These are phyloP conservation scores for Penicillium lagena DNA, from an alignment of 495 filamentous ascomycete species.

Conservation along the genomic window DNA sequence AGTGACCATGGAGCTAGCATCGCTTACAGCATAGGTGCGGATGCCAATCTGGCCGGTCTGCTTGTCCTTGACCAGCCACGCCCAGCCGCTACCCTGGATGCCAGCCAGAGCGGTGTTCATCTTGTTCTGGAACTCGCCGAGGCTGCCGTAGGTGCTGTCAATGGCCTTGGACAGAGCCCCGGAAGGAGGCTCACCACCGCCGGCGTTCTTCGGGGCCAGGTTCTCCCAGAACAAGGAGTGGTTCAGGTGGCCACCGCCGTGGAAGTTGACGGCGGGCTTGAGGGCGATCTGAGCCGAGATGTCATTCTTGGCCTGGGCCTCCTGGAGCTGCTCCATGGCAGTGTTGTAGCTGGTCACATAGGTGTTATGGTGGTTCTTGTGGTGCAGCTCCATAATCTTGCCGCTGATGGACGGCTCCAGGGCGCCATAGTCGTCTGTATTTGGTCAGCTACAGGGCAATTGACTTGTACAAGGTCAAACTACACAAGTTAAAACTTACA, in stretches of 20 bases:
- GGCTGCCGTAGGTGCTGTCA: conserved; percentile 65
- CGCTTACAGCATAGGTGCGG: conserved; percentile 63
- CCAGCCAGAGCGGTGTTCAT: conserved; percentile 75
- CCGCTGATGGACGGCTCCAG: conserved; percentile 93
- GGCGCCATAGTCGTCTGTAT: conserved; percentile 74
- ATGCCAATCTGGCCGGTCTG: conserved; percentile 67
- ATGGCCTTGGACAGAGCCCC: conserved; percentile 64
- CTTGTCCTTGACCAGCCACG: conserved; percentile 85
- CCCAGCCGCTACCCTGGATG: conserved; percentile 94
- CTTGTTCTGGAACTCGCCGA: conserved; percentile 67
- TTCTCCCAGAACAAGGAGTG: conserved; percentile 94
- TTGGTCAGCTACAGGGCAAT: no score
- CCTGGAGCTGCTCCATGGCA: conserved; percentile 50
- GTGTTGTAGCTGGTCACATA: conserved; percentile 65
- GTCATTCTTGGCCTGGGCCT: conserved; percentile 45
- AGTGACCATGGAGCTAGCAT: not conserved
- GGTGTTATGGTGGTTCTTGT: conserved; percentile 65
- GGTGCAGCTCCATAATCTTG: conserved; percentile 94
- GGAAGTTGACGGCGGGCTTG: conserved; percentile 89
- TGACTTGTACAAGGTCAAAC: no score
- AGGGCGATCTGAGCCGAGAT: conserved; percentile 67
- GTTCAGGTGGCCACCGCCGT: conserved; percentile 92
- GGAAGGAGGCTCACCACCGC: conserved; percentile 71
- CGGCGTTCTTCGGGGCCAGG: conserved; percentile 62
- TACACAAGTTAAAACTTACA: conserved; percentile 51